Evolutionary conservation across 2,329 filamentous ascomycete genomes (phyloP), one percentile per base, ranked within the genome.

Genomic region (Ceratocystiopsis minuta): DNA sequence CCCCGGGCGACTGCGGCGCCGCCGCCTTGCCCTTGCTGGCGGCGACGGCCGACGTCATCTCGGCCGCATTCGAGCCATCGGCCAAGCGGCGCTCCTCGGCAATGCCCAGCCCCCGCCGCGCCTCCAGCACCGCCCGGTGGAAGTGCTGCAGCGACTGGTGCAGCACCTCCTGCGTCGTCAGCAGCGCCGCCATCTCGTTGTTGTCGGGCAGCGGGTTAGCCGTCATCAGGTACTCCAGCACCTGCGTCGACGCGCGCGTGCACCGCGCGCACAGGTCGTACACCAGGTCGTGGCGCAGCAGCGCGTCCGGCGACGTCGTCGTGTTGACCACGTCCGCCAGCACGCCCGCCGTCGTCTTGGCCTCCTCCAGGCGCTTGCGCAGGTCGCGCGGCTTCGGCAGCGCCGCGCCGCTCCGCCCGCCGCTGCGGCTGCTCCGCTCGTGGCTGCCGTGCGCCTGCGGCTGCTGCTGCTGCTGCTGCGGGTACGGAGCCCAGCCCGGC

Each of bases 161-260:
- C 28, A 98, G 67, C 55, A 88, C 81, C 59, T 96, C 90, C 56
- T 93, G 94, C 14, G 85, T 90, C 58, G 95, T 86, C 53, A 98
- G 94, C 47, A 98, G 65, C 14, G 77, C 87, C 55, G 90, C 77
- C 72, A 96, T 85, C 1, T 88, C 96, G 50, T 94, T 80, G 53
- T 94, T 88, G 57, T 96, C 90, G 0, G 88, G 87, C 1, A 73
- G 57, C 0, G 88, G 87, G 55, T 84, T 72, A 43, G 80, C 77
- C 38, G 78, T 74, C 36, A 77, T 68, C 66, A 96, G 94, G 61
- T 92, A 96, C 31, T 68, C 68, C 54, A 95, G 86, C 51, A 96
- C 76, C 54, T 80, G 84, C 42, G 78, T 72, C 41, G 82, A 79
- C 5, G 88, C 88, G 43, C 75, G 72, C 48, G 79, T 75, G 55